Percentiles rank a stretch among this genome's conserved stretches.
Evolutionary conservation across 2,329 filamentous ascomycete genomes (phyloP).

Genomic region (Xylariomycetidae sp.): DNA sequence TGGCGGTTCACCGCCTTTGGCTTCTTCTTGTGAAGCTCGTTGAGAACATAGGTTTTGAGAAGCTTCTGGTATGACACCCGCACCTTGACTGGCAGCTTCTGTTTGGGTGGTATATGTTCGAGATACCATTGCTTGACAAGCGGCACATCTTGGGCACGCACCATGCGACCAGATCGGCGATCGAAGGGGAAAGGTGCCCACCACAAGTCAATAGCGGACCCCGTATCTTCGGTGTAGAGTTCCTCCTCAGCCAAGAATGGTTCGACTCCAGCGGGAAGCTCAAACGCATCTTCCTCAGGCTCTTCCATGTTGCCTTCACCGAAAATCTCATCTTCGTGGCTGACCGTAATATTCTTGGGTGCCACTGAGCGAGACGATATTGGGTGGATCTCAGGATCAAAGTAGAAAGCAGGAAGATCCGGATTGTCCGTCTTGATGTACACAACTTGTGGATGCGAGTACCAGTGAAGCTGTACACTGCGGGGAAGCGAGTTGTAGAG

Average conservation of each 20-base stretch:
- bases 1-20: slow-evolving; percentile 96
- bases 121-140: slow-evolving; percentile 98
- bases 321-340: slow-evolving; percentile 91
- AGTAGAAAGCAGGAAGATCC: slow-evolving; percentile 91
- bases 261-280: slow-evolving; percentile 71
- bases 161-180: slow-evolving; percentile 89
- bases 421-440: slow-evolving; percentile 85
- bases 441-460: slow-evolving; percentile 87
- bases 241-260: slow-evolving; percentile 89
- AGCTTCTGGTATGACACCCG: slow-evolving; percentile 98
- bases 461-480: slow-evolving; percentile 89
- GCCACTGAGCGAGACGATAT: slow-evolving; percentile 93
- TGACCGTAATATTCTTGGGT: slow-evolving; percentile 86
- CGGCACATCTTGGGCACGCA: slow-evolving; percentile 92
- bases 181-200: slow-evolving; percentile 98
- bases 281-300: slow-evolving; percentile 75
- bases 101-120: slow-evolving; percentile 80
- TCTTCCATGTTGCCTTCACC: slow-evolving; percentile 70
- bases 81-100: slow-evolving; percentile 89
- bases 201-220: slow-evolving; percentile 89
- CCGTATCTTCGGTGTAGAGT: slow-evolving; percentile 81
- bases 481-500: slow-evolving; percentile 94
- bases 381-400: slow-evolving; percentile 95
- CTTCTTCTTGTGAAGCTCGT: slow-evolving; percentile 92
- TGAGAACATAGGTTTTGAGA: slow-evolving; percentile 91